Evolutionary conservation across 1,284 basidiomycete genomes (phyloP).

Genomic region (Coniferiporia weirii): DNA sequence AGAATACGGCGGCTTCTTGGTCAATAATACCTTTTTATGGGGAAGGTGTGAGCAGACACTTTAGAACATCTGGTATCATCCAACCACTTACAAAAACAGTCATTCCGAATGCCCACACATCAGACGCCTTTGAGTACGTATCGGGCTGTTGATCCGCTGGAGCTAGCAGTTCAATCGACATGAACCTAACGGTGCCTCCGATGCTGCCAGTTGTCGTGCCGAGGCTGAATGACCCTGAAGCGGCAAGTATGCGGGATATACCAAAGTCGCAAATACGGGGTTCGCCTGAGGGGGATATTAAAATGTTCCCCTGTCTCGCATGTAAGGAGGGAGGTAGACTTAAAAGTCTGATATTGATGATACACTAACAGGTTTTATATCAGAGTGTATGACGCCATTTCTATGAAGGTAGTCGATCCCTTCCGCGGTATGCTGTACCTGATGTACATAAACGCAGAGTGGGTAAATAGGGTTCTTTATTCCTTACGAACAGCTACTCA

Average conservation of each 20-base stretch:
- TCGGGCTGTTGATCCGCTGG: not conserved
- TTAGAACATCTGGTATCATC: no score
- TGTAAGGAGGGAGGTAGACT: not conserved
- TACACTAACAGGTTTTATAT: not conserved
- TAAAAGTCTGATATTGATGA: not conserved
- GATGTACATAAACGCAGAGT: not conserved
- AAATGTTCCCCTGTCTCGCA: not conserved
- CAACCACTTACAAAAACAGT: not conserved
- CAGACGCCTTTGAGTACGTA: not conserved
- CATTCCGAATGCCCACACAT: not conserved
- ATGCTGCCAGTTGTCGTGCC: not conserved
- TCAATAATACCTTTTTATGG: no score
- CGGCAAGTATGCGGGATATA: not conserved
- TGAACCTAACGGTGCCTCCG: not conserved
- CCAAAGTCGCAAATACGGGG: not conserved
- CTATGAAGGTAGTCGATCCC: not conserved
- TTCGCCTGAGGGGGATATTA: not conserved
- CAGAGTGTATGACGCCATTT: not conserved
- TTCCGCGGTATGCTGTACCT: not conserved
- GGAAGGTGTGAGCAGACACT: no score
- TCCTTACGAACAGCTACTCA: not conserved
- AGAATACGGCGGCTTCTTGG: no score
- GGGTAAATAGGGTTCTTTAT: not conserved
- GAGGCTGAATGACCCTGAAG: not conserved
- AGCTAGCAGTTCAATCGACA: not conserved